Percentiles rank a stretch among this genome's conserved stretches.
Evolutionary conservation across 129 eudicot genomes (phyloP).

Genomic region (Mikania micrantha): DNA sequence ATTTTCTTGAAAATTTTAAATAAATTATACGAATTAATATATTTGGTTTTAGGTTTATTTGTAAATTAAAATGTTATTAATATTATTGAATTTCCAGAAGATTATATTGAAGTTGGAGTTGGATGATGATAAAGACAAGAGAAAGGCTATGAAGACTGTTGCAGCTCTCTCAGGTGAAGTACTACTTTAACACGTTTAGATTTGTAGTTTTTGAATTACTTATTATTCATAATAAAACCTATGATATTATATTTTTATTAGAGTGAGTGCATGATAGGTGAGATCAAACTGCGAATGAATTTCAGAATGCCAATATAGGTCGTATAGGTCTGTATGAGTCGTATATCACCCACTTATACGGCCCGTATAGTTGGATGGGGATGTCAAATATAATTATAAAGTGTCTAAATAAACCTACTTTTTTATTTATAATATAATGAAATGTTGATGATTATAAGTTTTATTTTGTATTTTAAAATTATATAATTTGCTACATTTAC

Average conservation of each 20-base stretch:
- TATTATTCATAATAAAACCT: not conserved
- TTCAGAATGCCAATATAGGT: too few relatives aligned
- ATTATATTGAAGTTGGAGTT: slow-evolving; percentile 34
- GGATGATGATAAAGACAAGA: slow-evolving; percentile 40
- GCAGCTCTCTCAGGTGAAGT: slow-evolving; percentile 35
- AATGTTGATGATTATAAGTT: too few relatives aligned
- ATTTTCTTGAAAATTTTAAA: not conserved
- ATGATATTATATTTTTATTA: not conserved
- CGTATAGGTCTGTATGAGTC: too few relatives aligned
- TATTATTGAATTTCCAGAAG: slow-evolving; percentile 23
- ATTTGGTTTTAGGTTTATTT: not conserved
- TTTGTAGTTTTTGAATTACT: not conserved
- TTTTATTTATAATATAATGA: too few relatives aligned
- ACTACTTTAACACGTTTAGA: not conserved
- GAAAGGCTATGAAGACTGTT: slow-evolving; percentile 47
- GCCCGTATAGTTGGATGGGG: too few relatives aligned
- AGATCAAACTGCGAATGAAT: too few relatives aligned
- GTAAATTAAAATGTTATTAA: not conserved
- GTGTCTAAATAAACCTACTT: too few relatives aligned
- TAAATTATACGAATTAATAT: not conserved
- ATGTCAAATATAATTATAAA: too few relatives aligned
- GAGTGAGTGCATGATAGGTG: too few relatives aligned
- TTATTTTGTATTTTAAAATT: too few relatives aligned
- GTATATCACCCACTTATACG: too few relatives aligned
- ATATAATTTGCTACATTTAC: too few relatives aligned